Conservation (phyloP, 306 rosid genomes). For the Canavalia gladiata region DNA sequence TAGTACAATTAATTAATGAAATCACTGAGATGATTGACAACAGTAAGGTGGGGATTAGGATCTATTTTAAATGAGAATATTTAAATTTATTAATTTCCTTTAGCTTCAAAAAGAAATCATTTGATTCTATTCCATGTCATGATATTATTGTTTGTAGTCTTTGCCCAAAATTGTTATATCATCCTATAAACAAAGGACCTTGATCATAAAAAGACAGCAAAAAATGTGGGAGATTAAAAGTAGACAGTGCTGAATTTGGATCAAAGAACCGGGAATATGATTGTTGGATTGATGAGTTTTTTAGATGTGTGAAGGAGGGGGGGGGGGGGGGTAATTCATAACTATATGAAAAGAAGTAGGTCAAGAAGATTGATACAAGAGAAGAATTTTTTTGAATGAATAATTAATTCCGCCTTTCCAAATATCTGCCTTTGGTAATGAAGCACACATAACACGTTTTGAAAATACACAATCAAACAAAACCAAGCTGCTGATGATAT, state of each 20-base stretch:
- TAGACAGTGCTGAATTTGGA: slow-evolving; percentile 25
- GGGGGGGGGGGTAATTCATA: neutral
- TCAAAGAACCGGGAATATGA: neutral
- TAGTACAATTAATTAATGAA: slow-evolving; percentile 8
- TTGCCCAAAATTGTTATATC: slow-evolving; percentile 20
- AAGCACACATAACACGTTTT: slow-evolving; percentile 10
- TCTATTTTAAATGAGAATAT: slow-evolving; percentile 28
- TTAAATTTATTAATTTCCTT: slow-evolving; percentile 14
- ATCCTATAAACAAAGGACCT: slow-evolving; percentile 19
- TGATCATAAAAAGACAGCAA: slow-evolving; percentile 28
- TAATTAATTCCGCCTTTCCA: neutral
- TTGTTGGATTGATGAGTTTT: neutral
- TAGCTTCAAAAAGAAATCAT: slow-evolving; percentile 1
- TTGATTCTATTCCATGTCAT: slow-evolving; percentile 15
- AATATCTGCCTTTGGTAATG: slow-evolving; percentile 36
- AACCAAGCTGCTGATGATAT: slow-evolving; percentile 7
- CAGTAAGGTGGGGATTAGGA: neutral
- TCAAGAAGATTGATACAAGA: neutral
- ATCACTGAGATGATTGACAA: slow-evolving; percentile 17
- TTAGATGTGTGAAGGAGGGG: neutral
- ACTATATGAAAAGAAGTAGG: slow-evolving; percentile 29
- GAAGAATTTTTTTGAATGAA: neutral
- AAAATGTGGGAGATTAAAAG: neutral
- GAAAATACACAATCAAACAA: neutral
- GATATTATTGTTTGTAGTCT: slow-evolving; percentile 19